Evolutionary conservation across 2,329 filamentous ascomycete species (phyloP).

Genomic region (Arachnopeziza araneosa): DNA sequence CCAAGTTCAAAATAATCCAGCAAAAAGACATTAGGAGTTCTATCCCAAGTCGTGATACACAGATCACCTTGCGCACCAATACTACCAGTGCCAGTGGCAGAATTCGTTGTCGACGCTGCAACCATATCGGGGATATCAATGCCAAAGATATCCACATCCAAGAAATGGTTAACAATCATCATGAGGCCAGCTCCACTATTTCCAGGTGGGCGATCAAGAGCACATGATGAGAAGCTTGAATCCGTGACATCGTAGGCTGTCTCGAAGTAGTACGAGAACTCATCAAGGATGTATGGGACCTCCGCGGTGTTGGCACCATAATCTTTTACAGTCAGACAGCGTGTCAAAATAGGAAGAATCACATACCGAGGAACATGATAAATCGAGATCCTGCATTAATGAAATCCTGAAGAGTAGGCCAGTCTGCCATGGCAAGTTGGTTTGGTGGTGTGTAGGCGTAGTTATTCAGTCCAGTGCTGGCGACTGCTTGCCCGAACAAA

Average conservation of each 20-base stretch:
- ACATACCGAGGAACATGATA: conserved; percentile 63
- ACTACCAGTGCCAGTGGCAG: conserved; percentile 43
- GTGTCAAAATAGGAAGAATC: not conserved
- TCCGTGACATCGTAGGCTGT: conserved; percentile 58
- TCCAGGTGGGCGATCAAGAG: conserved; percentile 52
- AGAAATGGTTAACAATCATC: conserved; percentile 59
- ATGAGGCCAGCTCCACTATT: conserved; percentile 43
- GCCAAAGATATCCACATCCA: conserved; percentile 42
- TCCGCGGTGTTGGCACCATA: conserved; percentile 10
- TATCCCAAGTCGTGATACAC: conserved; percentile 40
- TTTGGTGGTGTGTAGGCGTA: conserved; percentile 27
- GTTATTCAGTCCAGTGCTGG: conserved; percentile 16
- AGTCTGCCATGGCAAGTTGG: conserved; percentile 21
- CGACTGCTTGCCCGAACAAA: conserved; percentile 41
- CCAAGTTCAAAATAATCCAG: conserved; percentile 53
- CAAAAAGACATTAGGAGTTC: conserved; percentile 47
- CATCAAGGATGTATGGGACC: conserved; percentile 57
- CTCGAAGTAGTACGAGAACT: conserved; percentile 66
- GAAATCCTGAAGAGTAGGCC: conserved; percentile 67
- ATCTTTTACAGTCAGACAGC: conserved; percentile 8
- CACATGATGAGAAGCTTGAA: conserved; percentile 57
- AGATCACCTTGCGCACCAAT: conserved; percentile 44
- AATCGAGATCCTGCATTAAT: conserved; percentile 59
- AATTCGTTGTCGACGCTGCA: conserved; percentile 40
- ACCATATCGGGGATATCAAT: conserved; percentile 49